phyloP scores from a whole-genome alignment of 805 yeast species.

The Lachancea fermentati region DNA sequence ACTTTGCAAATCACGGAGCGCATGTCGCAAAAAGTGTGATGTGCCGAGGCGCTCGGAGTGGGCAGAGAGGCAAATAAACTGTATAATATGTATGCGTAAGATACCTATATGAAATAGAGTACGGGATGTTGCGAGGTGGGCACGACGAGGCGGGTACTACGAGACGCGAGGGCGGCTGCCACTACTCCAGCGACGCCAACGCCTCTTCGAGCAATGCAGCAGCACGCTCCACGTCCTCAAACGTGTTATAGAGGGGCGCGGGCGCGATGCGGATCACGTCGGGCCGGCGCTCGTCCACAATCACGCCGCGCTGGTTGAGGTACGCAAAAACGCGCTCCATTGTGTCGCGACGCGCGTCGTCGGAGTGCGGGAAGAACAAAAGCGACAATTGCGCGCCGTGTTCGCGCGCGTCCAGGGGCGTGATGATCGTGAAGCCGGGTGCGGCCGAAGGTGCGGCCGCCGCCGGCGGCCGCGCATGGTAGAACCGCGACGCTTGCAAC shows the following conservation, averaged over 20 bases:
- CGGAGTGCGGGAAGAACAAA: slow-evolving; percentile 51
- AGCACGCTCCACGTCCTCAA: slow-evolving; percentile 51
- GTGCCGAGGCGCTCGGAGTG: too few relatives aligned
- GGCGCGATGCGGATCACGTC: slow-evolving; percentile 90
- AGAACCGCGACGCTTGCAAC: slow-evolving; percentile 44
- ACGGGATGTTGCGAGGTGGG: too few relatives aligned
- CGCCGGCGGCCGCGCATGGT: slow-evolving; percentile 29
- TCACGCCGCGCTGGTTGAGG: slow-evolving; percentile 52
- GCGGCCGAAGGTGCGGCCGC: slow-evolving; percentile 6
- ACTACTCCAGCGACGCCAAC: too few relatives aligned
- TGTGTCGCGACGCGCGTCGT: slow-evolving; percentile 32
- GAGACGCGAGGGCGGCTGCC: too few relatives aligned
- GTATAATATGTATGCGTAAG: too few relatives aligned
- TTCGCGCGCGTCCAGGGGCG: slow-evolving; percentile 52
- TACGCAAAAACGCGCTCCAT: slow-evolving; percentile 57
- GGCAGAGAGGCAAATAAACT: too few relatives aligned
- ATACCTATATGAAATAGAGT: too few relatives aligned
- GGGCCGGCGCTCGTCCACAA: slow-evolving; percentile 87
- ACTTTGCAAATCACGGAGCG: slow-evolving; percentile 31
- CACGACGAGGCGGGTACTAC: too few relatives aligned
- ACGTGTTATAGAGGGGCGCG: slow-evolving; percentile 73
- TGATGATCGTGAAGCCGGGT: slow-evolving; percentile 54
- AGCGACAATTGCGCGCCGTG: slow-evolving; percentile 83
- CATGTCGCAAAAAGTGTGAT: not conserved
- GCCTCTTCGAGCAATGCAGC: slow-evolving; percentile 41